These are phyloP conservation scores for Mycena epipterygia DNA, from an alignment of 768 basidiomycete genomes.

Conservation along the genomic window DNA sequence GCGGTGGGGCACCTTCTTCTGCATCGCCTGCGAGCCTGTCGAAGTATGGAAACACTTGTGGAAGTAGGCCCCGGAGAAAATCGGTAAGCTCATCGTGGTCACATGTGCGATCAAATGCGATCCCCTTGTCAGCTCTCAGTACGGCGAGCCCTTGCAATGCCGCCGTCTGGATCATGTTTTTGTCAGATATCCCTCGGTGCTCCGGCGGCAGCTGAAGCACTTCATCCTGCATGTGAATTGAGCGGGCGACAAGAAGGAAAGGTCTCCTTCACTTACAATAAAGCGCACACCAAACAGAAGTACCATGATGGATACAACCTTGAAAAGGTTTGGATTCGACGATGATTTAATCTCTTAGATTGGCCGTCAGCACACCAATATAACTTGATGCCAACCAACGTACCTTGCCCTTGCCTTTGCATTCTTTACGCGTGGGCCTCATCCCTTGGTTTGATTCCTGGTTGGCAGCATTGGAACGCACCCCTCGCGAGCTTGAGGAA, in stretches of 20 bases:
- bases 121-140: not conserved
- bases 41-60: not conserved
- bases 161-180: not conserved
- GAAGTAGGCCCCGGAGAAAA: not conserved
- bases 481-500: not conserved
- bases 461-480: not conserved
- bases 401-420: not conserved
- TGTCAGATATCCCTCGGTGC: not conserved
- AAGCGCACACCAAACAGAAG: not conserved
- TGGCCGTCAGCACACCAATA: not conserved
- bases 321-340: not conserved
- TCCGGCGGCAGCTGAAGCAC: not conserved
- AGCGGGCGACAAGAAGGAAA: not conserved
- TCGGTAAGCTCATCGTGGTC: not conserved
- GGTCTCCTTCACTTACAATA: not conserved
- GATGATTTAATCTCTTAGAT: not conserved
- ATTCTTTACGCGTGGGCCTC: not conserved
- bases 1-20: not conserved
- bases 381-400: not conserved
- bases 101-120: not conserved
- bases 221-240: not conserved
- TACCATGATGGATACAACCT: not conserved
- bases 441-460: not conserved
- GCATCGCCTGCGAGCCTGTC: not conserved
- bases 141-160: not conserved